These are phyloP conservation scores for Aspergillus sp. DNA, from an alignment of 2,329 filamentous ascomycete species.

Conservation along the genomic window DNA sequence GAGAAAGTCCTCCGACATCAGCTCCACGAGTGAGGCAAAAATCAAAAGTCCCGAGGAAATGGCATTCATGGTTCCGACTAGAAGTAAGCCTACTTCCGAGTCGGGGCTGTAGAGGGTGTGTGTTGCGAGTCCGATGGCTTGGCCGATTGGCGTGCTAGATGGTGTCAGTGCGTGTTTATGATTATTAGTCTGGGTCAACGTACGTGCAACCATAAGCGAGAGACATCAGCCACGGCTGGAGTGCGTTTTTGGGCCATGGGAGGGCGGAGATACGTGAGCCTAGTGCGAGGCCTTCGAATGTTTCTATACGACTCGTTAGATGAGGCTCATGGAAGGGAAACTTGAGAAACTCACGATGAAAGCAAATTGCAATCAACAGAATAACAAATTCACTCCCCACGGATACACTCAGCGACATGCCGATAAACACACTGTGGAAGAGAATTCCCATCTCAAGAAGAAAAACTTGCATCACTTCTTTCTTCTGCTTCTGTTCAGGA, in stretches of 20 bases:
- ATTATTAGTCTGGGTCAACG: slow-evolving; percentile 10
- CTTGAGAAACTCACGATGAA: slow-evolving; percentile 26
- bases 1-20: slow-evolving; percentile 74
- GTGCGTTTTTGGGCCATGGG: slow-evolving; percentile 21
- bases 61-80: slow-evolving; percentile 79
- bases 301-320: slow-evolving; percentile 17
- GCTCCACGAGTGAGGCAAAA: slow-evolving; percentile 72
- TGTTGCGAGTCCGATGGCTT: slow-evolving; percentile 71
- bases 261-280: slow-evolving; percentile 29
- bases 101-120: slow-evolving; percentile 71
- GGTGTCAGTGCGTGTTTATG: no score
- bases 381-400: slow-evolving; percentile 29
- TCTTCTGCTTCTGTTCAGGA: slow-evolving; percentile 47
- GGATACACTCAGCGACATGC: slow-evolving; percentile 33
- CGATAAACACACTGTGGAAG: slow-evolving; percentile 62
- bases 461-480: slow-evolving; percentile 67
- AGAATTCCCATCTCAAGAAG: slow-evolving; percentile 73
- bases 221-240: slow-evolving; percentile 65
- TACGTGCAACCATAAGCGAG: slow-evolving; percentile 62
- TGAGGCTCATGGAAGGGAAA: no score
- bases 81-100: slow-evolving; percentile 66
- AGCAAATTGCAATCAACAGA: slow-evolving; percentile 30
- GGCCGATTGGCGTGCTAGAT: slow-evolving; percentile 66
- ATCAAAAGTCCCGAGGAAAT: slow-evolving; percentile 72
- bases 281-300: slow-evolving; percentile 30